A percentile compares a stretch with the other conserved stretches of the same genome.
phyloP scores from a whole-genome alignment of 768 basidiomycete species.

The Omphalotus guepiniiformis region DNA sequence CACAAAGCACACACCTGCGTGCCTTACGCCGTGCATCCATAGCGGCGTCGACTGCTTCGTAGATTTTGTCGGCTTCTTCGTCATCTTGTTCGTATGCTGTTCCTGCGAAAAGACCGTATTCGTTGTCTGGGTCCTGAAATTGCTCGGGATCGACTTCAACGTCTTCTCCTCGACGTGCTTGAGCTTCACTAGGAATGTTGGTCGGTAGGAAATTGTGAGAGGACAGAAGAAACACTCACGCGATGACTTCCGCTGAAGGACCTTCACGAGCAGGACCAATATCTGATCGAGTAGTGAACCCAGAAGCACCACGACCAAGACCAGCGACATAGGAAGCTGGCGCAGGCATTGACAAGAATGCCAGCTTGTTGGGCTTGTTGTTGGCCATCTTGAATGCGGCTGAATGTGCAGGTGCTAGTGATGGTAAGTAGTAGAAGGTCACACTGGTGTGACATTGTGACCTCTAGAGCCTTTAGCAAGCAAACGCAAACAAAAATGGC shows the following conservation, averaged over 20 bases:
- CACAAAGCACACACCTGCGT: constrained; percentile 59
- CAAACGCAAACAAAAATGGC: too few species aligned
- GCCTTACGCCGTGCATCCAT: constrained; percentile 85
- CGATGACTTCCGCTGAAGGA: constrained; percentile 86
- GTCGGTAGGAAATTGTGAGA: constrained; percentile 4
- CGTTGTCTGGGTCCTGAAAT: constrained; percentile 96
- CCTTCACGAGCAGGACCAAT: constrained; percentile 97
- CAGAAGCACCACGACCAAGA: constrained; percentile 95
- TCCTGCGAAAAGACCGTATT: constrained; percentile 92
- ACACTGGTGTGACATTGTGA: too few species aligned
- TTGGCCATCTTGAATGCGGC: constrained; percentile 37
- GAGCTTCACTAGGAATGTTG: constrained; percentile 63
- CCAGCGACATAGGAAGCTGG: constrained; percentile 98
- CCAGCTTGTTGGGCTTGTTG: constrained; percentile 72
- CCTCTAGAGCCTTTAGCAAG: neutral
- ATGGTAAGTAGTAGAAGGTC: too few species aligned
- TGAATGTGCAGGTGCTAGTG: constrained; percentile 21
- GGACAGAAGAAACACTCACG: constrained; percentile 44
- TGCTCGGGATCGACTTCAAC: constrained; percentile 84
- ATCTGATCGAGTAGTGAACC: constrained; percentile 97
- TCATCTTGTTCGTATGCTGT: constrained; percentile 97
- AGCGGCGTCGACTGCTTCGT: constrained; percentile 83
- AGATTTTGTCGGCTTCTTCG: constrained; percentile 95
- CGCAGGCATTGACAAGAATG: constrained; percentile 87
- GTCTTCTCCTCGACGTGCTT: constrained; percentile 84